These are phyloP conservation scores for Mycena albidolilacea DNA, from an alignment of 768 basidiomycete species.

Conservation along the genomic window DNA sequence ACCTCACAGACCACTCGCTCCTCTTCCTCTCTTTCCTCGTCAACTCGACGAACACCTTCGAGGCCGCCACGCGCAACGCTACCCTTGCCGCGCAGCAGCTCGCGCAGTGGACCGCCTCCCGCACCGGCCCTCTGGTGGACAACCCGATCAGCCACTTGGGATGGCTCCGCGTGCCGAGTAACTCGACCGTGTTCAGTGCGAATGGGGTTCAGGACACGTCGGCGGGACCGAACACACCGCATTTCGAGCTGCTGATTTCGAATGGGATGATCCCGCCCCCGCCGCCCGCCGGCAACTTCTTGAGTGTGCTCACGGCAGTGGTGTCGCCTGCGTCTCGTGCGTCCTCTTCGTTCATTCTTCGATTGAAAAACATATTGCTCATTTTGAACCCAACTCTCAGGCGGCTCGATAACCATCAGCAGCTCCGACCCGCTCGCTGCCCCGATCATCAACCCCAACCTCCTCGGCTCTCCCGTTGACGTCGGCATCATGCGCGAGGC, in stretches of 20 bases:
- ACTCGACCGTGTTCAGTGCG: background rate
- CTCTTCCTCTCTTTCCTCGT: background rate
- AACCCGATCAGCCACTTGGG: background rate
- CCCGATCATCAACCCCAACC: too few species aligned
- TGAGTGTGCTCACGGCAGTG: too few species aligned
- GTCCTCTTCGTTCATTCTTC: background rate
- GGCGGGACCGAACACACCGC: background rate
- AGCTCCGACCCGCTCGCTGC: too few species aligned
- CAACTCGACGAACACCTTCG: background rate
- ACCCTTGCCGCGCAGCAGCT: too few species aligned
- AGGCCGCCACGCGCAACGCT: background rate
- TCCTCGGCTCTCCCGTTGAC: too few species aligned
- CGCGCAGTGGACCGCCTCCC: background rate
- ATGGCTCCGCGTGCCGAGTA: background rate
- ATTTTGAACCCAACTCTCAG: too few species aligned
- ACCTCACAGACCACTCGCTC: background rate
- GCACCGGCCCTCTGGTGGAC: conserved; percentile 41
- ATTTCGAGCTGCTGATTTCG: background rate
- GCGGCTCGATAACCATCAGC: too few species aligned
- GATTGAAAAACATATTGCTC: too few species aligned
- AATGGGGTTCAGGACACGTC: background rate
- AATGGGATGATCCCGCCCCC: too few species aligned
- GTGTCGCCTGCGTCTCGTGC: too few species aligned
- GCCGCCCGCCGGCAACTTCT: too few species aligned
- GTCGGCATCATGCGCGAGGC: too few species aligned